phyloP scores from a whole-genome alignment of 176 grass and related monocot species.

The Coix lacrymajobi region DNA sequence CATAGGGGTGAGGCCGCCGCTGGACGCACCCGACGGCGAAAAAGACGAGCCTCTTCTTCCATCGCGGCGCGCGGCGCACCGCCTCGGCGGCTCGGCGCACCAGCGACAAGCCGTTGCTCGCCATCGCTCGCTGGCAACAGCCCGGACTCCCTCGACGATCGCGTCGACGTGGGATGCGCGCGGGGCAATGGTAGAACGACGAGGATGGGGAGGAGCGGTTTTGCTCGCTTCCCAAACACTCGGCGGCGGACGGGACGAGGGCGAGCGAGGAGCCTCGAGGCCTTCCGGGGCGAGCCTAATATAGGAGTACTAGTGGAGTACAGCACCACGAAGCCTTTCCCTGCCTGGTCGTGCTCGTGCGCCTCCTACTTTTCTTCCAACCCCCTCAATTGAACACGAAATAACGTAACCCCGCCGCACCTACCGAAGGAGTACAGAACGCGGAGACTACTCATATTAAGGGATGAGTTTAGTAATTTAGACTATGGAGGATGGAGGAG shows the following conservation, averaged over 20 bases:
- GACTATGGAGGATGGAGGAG: too few species aligned
- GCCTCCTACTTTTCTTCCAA: neutral
- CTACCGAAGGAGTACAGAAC: neutral
- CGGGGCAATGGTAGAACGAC: neutral
- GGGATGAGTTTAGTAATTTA: neutral
- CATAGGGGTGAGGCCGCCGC: neutral
- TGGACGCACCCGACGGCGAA: constrained; percentile 46
- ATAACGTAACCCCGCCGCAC: neutral
- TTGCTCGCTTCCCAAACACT: constrained; percentile 33
- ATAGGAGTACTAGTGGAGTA: constrained; percentile 16
- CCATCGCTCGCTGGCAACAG: neutral
- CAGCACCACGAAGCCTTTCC: neutral
- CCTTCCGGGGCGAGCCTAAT: constrained; percentile 20
- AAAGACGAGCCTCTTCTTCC: constrained; percentile 49
- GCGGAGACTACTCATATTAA: neutral
- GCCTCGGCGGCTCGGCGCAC: constrained; percentile 26
- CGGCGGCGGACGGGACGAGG: constrained; percentile 29
- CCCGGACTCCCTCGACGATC: neutral
- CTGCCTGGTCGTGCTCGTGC: neutral
- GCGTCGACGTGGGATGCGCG: neutral
- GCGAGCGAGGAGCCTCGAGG: neutral
- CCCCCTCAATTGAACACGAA: neutral
- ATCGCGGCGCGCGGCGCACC: constrained; percentile 27
- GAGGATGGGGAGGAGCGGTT: constrained; percentile 13
- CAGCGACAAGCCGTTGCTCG: constrained; percentile 18